Percentiles rank a stretch among this genome's conserved stretches.
Conservation (phyloP, 768 basidiomycete species). For the Termitomyces sp. region DNA sequence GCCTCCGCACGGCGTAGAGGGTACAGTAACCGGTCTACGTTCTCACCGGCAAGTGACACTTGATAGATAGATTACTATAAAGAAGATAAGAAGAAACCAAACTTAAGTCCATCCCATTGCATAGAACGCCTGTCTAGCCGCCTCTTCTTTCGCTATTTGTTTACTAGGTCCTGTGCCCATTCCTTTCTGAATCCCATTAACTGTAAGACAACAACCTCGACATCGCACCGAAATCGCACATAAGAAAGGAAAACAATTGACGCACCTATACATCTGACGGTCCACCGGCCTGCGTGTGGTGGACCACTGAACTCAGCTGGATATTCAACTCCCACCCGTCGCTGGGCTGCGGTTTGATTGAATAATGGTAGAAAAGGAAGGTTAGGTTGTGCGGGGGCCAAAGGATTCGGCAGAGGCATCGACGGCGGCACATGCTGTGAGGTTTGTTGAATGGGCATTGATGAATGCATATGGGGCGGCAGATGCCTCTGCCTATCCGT, state of each 20-base stretch:
- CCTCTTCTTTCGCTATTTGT: conserved; percentile 74
- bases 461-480: conserved; percentile 16
- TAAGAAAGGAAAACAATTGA: conserved; percentile 6
- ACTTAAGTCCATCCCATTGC: conserved; percentile 66
- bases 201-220: conserved; percentile 27
- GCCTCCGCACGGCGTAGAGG: too few relatives aligned
- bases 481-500: conserved; percentile 11
- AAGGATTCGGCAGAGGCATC: conserved; percentile 40
- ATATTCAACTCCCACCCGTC: conserved; percentile 58
- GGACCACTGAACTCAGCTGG: conserved; percentile 56
- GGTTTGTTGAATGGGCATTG: conserved; percentile 7
- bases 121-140: conserved; percentile 64
- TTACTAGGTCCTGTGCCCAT: conserved; percentile 61
- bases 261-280: conserved; percentile 63
- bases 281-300: conserved; percentile 64
- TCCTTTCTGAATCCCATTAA: conserved; percentile 67
- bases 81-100: background rate
- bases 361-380: conserved; percentile 66
- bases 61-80: background rate
- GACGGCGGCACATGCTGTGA: conserved; percentile 10
- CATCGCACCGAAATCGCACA: background rate
- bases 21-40: too few relatives aligned
- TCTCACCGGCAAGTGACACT: background rate
- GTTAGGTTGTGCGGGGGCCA: conserved; percentile 58
- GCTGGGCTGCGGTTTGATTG: conserved; percentile 67